Percentiles rank a stretch among this genome's conserved stretches.
phyloP scores from a whole-genome alignment of 345 rosid species.

The Barbarea vulgaris region DNA sequence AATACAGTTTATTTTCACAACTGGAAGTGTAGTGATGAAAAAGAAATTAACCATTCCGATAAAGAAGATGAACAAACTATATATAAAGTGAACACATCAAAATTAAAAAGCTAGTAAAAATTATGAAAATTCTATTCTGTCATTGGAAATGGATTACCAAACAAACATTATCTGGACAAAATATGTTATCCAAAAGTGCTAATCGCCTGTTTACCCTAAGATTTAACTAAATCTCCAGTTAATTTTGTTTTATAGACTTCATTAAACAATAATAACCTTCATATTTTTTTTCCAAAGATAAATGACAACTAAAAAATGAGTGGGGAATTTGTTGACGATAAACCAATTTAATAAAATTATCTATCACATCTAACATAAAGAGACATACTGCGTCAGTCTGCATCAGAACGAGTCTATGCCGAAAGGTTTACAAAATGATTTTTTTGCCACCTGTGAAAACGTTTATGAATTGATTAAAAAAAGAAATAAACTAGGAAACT shows the following conservation, averaged over 20 bases:
- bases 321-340: constrained; percentile 1
- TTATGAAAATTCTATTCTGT: no score
- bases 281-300: neutral
- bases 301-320: neutral
- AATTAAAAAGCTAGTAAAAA: neutral
- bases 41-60: neutral
- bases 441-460: constrained; percentile 38
- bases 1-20: no score
- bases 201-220: neutral
- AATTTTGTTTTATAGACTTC: neutral
- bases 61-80: neutral
- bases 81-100: neutral
- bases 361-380: constrained; percentile 22
- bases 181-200: neutral
- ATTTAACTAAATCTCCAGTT: neutral
- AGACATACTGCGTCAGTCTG: constrained; percentile 30
- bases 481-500: no score
- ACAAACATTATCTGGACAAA: neutral
- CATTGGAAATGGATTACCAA: neutral
- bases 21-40: neutral
- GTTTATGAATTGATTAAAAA: no score
- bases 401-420: constrained; percentile 31
- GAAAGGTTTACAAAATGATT: constrained; percentile 38
- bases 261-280: neutral
- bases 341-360: constrained; percentile 9